Evolutionary conservation across 345 rosid genomes (phyloP), one percentile per base, ranked within the genome.

Genomic region (Noccaea bulbosa): DNA sequence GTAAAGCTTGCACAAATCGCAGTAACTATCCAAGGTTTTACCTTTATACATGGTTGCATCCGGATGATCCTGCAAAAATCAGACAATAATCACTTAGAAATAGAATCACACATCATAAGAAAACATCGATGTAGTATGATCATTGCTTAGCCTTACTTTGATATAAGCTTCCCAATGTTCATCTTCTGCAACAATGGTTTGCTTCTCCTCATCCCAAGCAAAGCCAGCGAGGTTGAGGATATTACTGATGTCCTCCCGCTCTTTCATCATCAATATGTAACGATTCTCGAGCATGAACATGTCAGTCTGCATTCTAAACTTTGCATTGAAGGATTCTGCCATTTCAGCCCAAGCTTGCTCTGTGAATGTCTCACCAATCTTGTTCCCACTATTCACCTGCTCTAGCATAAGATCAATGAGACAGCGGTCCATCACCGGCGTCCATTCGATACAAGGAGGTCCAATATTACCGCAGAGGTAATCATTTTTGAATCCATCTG

Each of bases 271-370:
- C 76, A 57, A 61, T 38, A 76, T 57, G 52, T 79, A 89, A 55
- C 80, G 92, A 20, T 73, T 74, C 71, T 89, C 89, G 39, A 92
- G 54, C 70, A 49, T 71, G 62, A 65, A 73, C 80, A 78, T 84
- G 77, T 85, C 82, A 52, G 78, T 81, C 47, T 72, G 69, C 67
- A 85, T 50, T 59, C 78, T 80, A 9, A 88, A 89, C 16, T 82
- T 82, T 67, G 69, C 81, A 49, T 81, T 86, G 77, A 89, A 85
- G 52, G 81, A 72, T 60, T 75, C 75, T 14, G 79, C 80, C 78
- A 92, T 84, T 69, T 68, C 67, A 67, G 52, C 44, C 98, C 94
- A 89, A 45, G 86, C 84, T 68, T 79, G 83, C 59, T 88, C 92
- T 39, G 72, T 77, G 74, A 85, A 82, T 32, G 79, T 58, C 44